Conservation (phyloP, 1,284 basidiomycete species). For the Irpex lacteus region DNA sequence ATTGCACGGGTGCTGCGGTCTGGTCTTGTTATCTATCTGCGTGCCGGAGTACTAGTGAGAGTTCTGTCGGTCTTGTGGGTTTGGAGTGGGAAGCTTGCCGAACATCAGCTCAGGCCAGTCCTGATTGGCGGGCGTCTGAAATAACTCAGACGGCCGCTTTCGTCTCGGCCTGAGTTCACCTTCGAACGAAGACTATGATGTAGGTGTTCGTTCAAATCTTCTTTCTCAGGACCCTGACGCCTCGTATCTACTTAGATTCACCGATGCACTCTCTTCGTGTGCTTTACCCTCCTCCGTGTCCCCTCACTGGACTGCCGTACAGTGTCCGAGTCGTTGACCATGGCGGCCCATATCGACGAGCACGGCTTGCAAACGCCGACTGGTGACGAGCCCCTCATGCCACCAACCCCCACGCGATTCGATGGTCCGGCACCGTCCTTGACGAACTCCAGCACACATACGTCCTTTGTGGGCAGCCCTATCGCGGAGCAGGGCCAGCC, state of each 20-base stretch:
- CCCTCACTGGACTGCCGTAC: background rate
- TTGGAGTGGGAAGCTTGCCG: background rate
- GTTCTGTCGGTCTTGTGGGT: background rate
- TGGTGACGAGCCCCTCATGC: constrained; percentile 2
- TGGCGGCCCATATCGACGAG: background rate
- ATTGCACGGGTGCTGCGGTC: background rate
- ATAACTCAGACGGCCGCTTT: background rate
- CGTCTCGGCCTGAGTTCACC: background rate
- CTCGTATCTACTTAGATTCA: background rate
- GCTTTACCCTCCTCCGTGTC: background rate
- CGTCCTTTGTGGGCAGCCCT: constrained; percentile 17
- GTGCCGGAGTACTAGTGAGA: background rate
- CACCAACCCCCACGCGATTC: constrained; percentile 1
- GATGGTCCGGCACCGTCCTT: constrained; percentile 8
- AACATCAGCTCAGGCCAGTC: background rate
- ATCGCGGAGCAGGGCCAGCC: constrained; percentile 18
- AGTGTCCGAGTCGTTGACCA: background rate
- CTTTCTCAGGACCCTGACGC: background rate
- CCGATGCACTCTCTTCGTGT: background rate
- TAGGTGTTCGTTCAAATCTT: background rate
- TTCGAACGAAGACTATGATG: background rate
- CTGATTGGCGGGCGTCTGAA: background rate
- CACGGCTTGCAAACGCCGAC: background rate
- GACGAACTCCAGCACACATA: constrained; percentile 15
- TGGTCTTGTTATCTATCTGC: background rate